Evolutionary conservation across 768 basidiomycete species (phyloP).

Genomic region (Lactarius sanguifluus): DNA sequence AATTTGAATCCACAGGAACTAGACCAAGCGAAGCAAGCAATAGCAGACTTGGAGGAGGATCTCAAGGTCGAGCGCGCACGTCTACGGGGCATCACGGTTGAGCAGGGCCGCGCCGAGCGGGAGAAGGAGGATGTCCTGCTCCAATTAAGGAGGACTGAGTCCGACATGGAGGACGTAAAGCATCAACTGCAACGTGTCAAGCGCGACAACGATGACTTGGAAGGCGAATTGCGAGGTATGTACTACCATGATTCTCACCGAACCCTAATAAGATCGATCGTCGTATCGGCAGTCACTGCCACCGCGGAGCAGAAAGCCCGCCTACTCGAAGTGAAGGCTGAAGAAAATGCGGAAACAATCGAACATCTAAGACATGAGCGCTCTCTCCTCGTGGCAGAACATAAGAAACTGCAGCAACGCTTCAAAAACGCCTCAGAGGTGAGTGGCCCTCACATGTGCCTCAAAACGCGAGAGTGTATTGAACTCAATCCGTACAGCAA

Average conservation of each 20-base stretch:
- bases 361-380: constrained; percentile 78
- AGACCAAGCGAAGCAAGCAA: constrained; percentile 60
- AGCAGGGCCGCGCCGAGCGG: constrained; percentile 60
- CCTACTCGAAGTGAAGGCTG: constrained; percentile 61
- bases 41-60: constrained; percentile 68
- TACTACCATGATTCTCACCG: constrained; percentile 6
- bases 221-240: constrained; percentile 70
- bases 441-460: constrained; percentile 28
- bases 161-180: constrained; percentile 77
- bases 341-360: constrained; percentile 68
- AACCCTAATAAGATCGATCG: neutral
- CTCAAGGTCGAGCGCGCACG: constrained; percentile 70
- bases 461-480: neutral
- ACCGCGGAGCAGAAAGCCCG: constrained; percentile 74
- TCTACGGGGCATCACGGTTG: constrained; percentile 58
- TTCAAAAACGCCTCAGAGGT: constrained; percentile 71
- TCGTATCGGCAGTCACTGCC: constrained; percentile 48
- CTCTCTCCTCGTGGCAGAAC: constrained; percentile 61
- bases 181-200: constrained; percentile 66
- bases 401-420: constrained; percentile 69
- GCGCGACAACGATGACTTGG: constrained; percentile 70
- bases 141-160: constrained; percentile 70
- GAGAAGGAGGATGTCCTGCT: constrained; percentile 63
- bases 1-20: constrained; percentile 53
- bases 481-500: constrained; percentile 40